These are phyloP conservation scores for Sparassis latifolia DNA, from an alignment of 1,284 basidiomycete species.

Conservation along the genomic window DNA sequence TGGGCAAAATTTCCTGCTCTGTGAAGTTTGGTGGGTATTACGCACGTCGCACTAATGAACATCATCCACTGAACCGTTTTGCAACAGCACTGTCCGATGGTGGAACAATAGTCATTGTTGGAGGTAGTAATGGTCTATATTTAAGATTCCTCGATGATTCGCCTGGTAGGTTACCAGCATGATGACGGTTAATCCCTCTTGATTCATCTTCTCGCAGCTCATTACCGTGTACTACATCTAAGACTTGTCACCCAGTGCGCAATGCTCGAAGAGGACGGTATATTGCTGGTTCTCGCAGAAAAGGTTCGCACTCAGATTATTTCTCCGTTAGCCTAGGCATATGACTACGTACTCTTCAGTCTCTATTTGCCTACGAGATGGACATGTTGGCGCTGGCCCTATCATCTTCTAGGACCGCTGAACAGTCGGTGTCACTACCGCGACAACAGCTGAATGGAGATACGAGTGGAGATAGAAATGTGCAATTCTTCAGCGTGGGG, in stretches of 20 bases:
- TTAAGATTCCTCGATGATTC: slow-evolving; percentile 90
- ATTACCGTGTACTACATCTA: slow-evolving; percentile 85
- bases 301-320: slow-evolving; percentile 44
- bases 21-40: slow-evolving; percentile 85
- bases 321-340: too few species aligned
- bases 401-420: slow-evolving; percentile 58
- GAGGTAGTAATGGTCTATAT: slow-evolving; percentile 95
- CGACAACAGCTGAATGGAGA: slow-evolving; percentile 92
- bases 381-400: slow-evolving; percentile 96
- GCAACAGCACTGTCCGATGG: slow-evolving; percentile 71
- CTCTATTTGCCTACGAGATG: slow-evolving; percentile 85
- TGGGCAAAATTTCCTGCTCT: slow-evolving; percentile 89
- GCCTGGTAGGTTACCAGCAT: slow-evolving; percentile 49
- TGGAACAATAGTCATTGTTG: slow-evolving; percentile 82
- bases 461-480: slow-evolving; percentile 83
- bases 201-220: slow-evolving; percentile 42
- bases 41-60: neutral
- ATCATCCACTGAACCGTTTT: neutral
- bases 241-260: slow-evolving; percentile 91
- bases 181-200: too few species aligned
- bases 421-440: slow-evolving; percentile 60
- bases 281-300: slow-evolving; percentile 92
- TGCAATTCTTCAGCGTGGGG: slow-evolving; percentile 92
- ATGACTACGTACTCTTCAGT: slow-evolving; percentile 29
- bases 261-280: slow-evolving; percentile 91